Conservation (phyloP, 208 protist genomes). For the Lotmaria passim region DNA sequence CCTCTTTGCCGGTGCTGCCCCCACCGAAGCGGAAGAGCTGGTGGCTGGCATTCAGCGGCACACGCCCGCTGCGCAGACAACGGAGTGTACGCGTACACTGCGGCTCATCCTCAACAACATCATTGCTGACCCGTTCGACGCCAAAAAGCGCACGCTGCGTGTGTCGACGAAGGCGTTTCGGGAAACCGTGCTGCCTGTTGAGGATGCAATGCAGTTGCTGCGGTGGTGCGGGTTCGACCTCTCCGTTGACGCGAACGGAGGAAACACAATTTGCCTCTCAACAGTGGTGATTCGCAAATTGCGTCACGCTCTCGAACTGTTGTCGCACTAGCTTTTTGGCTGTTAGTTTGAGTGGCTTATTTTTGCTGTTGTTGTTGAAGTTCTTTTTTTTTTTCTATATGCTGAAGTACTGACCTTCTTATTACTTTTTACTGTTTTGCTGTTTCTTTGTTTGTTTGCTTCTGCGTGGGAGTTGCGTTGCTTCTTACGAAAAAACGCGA, state of each 20-base stretch:
- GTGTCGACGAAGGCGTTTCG: slow-evolving; percentile 62
- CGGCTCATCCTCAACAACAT: slow-evolving; percentile 74
- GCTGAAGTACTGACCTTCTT: too few relatives aligned
- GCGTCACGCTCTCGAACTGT: slow-evolving; percentile 31
- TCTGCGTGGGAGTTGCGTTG: too few relatives aligned
- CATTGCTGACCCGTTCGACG: slow-evolving; percentile 61
- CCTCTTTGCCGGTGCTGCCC: slow-evolving; percentile 36
- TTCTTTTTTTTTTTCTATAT: slow-evolving; percentile 14
- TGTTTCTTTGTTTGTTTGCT: too few relatives aligned
- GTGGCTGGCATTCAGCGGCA: slow-evolving; percentile 37
- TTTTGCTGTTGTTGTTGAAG: not conserved
- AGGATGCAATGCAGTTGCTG: slow-evolving; percentile 55
- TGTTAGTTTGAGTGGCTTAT: not conserved
- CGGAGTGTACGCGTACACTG: slow-evolving; percentile 53
- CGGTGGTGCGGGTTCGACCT: slow-evolving; percentile 74
- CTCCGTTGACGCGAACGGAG: slow-evolving; percentile 41
- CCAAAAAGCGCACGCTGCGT: slow-evolving; percentile 66
- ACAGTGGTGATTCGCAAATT: slow-evolving; percentile 69
- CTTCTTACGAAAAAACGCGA: too few relatives aligned
- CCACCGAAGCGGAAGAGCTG: slow-evolving; percentile 22
- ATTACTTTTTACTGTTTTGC: too few relatives aligned
- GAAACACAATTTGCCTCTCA: slow-evolving; percentile 45
- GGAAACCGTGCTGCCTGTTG: slow-evolving; percentile 50
- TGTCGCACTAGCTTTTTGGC: slow-evolving; percentile 3
- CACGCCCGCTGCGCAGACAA: slow-evolving; percentile 16